phyloP scores from a whole-genome alignment of 768 basidiomycete genomes.

The Lanmaoa pseudosensibilis region DNA sequence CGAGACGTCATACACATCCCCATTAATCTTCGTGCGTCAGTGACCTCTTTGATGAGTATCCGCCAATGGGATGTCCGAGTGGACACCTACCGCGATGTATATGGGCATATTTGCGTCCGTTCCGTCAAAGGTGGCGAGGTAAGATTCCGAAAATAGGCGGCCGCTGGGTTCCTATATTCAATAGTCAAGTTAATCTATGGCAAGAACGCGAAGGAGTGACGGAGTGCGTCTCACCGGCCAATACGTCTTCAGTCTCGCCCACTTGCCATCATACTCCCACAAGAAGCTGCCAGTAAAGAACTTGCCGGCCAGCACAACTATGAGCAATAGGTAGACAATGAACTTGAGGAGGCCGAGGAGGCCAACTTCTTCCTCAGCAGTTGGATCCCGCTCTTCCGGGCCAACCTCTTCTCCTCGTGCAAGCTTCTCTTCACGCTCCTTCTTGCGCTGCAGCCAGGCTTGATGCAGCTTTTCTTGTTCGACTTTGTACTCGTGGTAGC shows the following conservation, averaged over 20 bases:
- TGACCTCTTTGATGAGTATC: conserved; percentile 6
- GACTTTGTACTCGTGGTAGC: conserved; percentile 66
- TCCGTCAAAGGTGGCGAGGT: conserved; percentile 72
- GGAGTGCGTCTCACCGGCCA: conserved; percentile 51
- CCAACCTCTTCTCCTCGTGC: conserved; percentile 73
- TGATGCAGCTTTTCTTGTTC: conserved; percentile 59
- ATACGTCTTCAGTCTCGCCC: conserved; percentile 57
- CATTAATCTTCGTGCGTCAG: conserved; percentile 65
- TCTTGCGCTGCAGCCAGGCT: conserved; percentile 68
- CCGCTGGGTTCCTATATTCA: conserved; percentile 48
- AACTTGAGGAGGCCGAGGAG: conserved; percentile 68
- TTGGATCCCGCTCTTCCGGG: conserved; percentile 73
- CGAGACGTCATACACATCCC: conserved; percentile 92
- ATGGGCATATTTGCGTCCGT: conserved; percentile 60
- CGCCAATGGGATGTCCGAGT: conserved; percentile 6
- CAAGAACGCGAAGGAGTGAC: not conserved
- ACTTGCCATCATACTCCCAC: conserved; percentile 79
- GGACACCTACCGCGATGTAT: conserved; percentile 73
- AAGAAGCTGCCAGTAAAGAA: conserved; percentile 85
- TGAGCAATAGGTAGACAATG: conserved; percentile 52
- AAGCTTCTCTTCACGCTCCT: conserved; percentile 69
- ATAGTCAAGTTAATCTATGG: not conserved
- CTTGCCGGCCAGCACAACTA: conserved; percentile 64
- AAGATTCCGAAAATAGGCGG: conserved; percentile 71
- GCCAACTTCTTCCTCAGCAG: conserved; percentile 65